phyloP scores from a whole-genome alignment of 73 alveolate species.

The Paramecium sonneborni region DNA sequence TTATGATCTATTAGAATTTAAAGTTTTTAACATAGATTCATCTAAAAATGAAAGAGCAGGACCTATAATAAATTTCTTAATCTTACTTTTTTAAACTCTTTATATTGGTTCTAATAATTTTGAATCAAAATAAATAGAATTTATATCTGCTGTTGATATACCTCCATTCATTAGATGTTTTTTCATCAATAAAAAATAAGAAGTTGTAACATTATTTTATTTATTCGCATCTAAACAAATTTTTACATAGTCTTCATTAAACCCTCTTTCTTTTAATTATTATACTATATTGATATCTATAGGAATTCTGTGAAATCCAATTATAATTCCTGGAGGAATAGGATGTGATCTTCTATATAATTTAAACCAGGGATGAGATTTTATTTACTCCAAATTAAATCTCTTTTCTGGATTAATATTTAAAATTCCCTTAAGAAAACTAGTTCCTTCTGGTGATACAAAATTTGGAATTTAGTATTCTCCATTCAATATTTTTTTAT shows the following conservation, averaged over 20 bases:
- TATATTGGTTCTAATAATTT: slow-evolving; percentile 31
- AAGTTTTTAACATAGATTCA: background rate
- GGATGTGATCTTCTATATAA: slow-evolving; percentile 54
- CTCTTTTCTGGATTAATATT: slow-evolving; percentile 72
- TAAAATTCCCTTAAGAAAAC: slow-evolving; percentile 64
- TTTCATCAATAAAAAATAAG: slow-evolving; percentile 88
- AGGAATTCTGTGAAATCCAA: slow-evolving; percentile 69
- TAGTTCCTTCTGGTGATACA: slow-evolving; percentile 43
- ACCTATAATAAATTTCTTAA: background rate
- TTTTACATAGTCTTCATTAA: slow-evolving; percentile 69
- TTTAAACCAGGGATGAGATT: slow-evolving; percentile 74
- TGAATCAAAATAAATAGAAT: slow-evolving; percentile 46
- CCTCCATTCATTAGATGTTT: slow-evolving; percentile 84
- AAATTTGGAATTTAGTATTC: slow-evolving; percentile 57
- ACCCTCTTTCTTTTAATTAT: slow-evolving; percentile 73
- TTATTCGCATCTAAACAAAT: slow-evolving; percentile 85
- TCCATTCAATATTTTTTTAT: slow-evolving; percentile 80
- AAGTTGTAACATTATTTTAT: slow-evolving; percentile 91
- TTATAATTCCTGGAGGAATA: slow-evolving; percentile 65
- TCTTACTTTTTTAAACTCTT: background rate
- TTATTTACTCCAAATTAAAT: slow-evolving; percentile 62
- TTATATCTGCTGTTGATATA: slow-evolving; percentile 63
- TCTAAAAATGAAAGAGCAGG: background rate
- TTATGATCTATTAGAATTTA: background rate
- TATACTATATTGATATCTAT: slow-evolving; percentile 68